Conservation (phyloP, 176 grass and related monocot species). For the Ensete ventricosum region DNA sequence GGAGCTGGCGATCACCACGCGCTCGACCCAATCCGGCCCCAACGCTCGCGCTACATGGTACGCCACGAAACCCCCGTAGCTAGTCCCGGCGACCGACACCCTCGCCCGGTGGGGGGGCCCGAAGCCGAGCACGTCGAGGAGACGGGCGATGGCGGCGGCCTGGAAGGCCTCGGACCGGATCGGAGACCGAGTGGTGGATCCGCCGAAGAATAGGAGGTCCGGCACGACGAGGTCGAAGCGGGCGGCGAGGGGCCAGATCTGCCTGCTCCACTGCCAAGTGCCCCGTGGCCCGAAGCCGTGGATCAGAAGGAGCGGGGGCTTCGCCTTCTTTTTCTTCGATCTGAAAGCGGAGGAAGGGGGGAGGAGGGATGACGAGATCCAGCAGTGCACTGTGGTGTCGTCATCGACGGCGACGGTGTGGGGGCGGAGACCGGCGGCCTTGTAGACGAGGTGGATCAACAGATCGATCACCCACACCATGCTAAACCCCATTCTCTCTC, state of each 20-base stretch:
- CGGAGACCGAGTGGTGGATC: conserved; percentile 31
- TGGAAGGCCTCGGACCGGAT: conserved; percentile 54
- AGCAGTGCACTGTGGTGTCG: conserved; percentile 50
- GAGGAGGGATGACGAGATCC: conserved; percentile 42
- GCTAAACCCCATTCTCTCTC: neutral
- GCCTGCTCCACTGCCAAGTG: conserved; percentile 63
- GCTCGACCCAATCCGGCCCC: conserved; percentile 29
- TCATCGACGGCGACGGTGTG: conserved; percentile 33
- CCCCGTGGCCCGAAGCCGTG: conserved; percentile 64
- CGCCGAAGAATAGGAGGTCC: conserved; percentile 88
- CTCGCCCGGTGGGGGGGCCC: neutral
- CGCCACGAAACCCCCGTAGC: conserved; percentile 85
- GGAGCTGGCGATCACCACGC: conserved; percentile 78
- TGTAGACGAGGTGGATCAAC: conserved; percentile 43
- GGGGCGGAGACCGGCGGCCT: conserved; percentile 42
- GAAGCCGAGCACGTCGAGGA: conserved; percentile 29
- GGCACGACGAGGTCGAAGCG: conserved; percentile 77
- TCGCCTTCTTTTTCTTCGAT: neutral
- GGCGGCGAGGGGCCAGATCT: conserved; percentile 44
- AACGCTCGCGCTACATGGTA: conserved; percentile 61
- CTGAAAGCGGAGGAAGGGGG: neutral
- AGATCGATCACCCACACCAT: conserved; percentile 11
- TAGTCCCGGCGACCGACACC: conserved; percentile 54
- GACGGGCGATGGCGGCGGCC: conserved; percentile 46
- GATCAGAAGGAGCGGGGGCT: conserved; percentile 62